A percentile compares a stretch with the other conserved stretches of the same genome.
Conservation (phyloP, 2,329 filamentous ascomycete species). For the Exutisphaerella laricina region DNA sequence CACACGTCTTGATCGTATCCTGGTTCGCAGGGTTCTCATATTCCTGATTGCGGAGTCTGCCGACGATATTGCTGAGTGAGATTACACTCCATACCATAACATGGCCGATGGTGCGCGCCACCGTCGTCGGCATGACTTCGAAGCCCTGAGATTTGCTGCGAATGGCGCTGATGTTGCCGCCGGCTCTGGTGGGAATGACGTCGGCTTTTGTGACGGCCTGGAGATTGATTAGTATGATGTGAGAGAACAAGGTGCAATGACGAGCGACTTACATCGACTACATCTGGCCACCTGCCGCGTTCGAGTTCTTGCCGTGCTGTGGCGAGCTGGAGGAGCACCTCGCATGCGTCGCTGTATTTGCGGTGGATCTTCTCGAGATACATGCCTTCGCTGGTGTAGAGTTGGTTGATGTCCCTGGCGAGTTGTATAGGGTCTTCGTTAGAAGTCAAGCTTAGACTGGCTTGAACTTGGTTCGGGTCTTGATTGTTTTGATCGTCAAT, state of each 20-base stretch:
- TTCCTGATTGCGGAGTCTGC: slow-evolving; percentile 61
- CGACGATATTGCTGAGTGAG: slow-evolving; percentile 74
- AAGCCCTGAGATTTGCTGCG: slow-evolving; percentile 77
- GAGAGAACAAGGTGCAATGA: not conserved
- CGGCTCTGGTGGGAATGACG: slow-evolving; percentile 72
- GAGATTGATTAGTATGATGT: slow-evolving; percentile 4
- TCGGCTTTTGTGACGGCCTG: slow-evolving; percentile 61
- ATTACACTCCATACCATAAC: slow-evolving; percentile 90
- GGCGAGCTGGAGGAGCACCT: slow-evolving; percentile 56
- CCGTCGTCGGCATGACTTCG: slow-evolving; percentile 67
- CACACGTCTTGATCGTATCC: slow-evolving; percentile 62
- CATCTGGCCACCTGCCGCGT: slow-evolving; percentile 53
- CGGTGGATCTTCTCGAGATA: slow-evolving; percentile 56
- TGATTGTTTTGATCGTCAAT: slow-evolving; percentile 30
- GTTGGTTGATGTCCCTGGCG: slow-evolving; percentile 55
- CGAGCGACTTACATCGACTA: slow-evolving; percentile 58
- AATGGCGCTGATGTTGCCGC: slow-evolving; percentile 70
- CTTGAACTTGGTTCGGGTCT: slow-evolving; percentile 38
- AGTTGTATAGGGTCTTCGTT: slow-evolving; percentile 62
- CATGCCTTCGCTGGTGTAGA: slow-evolving; percentile 58
- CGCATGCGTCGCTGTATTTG: slow-evolving; percentile 54
- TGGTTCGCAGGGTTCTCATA: slow-evolving; percentile 56
- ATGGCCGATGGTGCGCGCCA: slow-evolving; percentile 84
- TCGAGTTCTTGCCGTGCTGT: slow-evolving; percentile 57
- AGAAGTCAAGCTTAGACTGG: slow-evolving; percentile 60